These are phyloP conservation scores for Cystoisospora suis DNA, from an alignment of 169 alveolate genomes.

Conservation along the genomic window DNA sequence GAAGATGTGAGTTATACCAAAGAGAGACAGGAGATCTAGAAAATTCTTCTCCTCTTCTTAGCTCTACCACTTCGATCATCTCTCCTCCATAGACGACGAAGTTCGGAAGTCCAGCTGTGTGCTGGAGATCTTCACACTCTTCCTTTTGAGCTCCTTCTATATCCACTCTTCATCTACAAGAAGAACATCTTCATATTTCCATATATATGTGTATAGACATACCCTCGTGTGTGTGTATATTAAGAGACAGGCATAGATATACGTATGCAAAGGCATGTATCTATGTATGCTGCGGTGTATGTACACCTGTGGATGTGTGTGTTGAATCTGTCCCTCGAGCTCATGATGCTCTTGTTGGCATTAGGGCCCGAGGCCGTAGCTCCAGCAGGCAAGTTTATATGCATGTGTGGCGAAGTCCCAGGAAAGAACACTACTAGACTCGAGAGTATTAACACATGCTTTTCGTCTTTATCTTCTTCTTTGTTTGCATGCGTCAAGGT, in stretches of 20 bases:
- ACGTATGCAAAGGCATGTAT: not conserved
- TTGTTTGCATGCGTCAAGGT: not conserved
- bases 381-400: not conserved
- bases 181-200: no score
- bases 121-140: no score
- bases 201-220: no score
- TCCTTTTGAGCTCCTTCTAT: no score
- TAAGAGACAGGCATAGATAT: not conserved
- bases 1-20: no score
- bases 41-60: no score
- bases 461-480: not conserved
- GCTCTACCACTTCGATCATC: no score
- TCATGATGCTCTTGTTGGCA: not conserved
- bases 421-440: no score
- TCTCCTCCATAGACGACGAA: no score
- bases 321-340: not conserved
- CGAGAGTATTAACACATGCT: not conserved
- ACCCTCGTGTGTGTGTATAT: not conserved
- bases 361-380: not conserved
- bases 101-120: no score
- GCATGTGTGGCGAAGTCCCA: not conserved
- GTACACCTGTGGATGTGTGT: not conserved
- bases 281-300: not conserved
- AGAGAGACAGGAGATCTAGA: no score
- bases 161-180: no score